Percentiles rank a stretch among this genome's conserved stretches.
These are phyloP conservation scores for Candida boidinii DNA, from an alignment of 805 yeast species.

Conservation along the genomic window DNA sequence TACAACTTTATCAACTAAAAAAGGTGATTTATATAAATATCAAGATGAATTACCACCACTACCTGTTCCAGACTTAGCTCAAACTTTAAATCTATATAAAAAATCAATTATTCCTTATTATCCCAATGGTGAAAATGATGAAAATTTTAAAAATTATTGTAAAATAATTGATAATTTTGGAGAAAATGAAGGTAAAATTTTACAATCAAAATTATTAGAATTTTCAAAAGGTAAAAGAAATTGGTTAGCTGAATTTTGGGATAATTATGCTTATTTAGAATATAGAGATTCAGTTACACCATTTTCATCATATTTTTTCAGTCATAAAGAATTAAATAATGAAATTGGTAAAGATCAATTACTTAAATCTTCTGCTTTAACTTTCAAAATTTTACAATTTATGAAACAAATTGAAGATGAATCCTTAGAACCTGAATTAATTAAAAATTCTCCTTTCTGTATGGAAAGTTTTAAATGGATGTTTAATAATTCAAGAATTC, in stretches of 20 bases:
- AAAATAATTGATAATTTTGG: slow-evolving; percentile 59
- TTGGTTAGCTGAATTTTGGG: slow-evolving; percentile 94
- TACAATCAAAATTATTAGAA: slow-evolving; percentile 57
- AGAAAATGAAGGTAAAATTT: slow-evolving; percentile 53
- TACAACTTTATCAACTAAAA: no score
- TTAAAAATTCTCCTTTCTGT: slow-evolving; percentile 69
- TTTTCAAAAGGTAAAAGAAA: slow-evolving; percentile 57
- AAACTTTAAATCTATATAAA: slow-evolving; percentile 63
- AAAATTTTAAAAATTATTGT: slow-evolving; percentile 30
- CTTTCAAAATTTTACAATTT: slow-evolving; percentile 60
- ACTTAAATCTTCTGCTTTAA: slow-evolving; percentile 67
- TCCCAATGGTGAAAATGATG: slow-evolving; percentile 38
- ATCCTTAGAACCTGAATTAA: slow-evolving; percentile 72
- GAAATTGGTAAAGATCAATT: slow-evolving; percentile 53
- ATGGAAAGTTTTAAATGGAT: slow-evolving; percentile 88
- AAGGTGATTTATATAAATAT: slow-evolving; percentile 64
- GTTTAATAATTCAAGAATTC: slow-evolving; percentile 86
- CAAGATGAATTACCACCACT: slow-evolving; percentile 72
- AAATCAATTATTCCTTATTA: slow-evolving; percentile 65
- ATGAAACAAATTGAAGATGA: slow-evolving; percentile 59
- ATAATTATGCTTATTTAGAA: slow-evolving; percentile 81
- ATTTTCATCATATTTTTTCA: slow-evolving; percentile 82
- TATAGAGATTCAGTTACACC: slow-evolving; percentile 95
- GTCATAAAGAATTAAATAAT: slow-evolving; percentile 63
- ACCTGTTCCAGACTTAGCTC: slow-evolving; percentile 78